phyloP scores from a whole-genome alignment of 495 filamentous ascomycete genomes.

The Immersiella caudata region DNA sequence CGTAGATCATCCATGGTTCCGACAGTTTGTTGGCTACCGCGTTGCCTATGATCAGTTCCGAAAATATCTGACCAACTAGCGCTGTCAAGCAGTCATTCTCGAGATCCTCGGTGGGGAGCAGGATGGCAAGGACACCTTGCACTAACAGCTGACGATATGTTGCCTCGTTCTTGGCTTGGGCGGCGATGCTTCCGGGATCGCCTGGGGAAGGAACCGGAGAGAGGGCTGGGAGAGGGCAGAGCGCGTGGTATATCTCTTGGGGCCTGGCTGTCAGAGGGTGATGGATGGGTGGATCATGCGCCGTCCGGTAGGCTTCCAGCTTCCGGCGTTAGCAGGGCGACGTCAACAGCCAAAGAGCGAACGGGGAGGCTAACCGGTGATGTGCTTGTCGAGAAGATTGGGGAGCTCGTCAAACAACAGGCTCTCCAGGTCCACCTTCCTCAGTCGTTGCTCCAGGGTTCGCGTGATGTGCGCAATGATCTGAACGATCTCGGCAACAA shows the following conservation, averaged over 20 bases:
- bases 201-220: constrained; percentile 69
- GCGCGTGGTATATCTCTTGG: constrained; percentile 76
- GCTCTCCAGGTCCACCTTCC: constrained; percentile 78
- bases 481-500: constrained; percentile 83
- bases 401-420: constrained; percentile 89
- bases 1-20: constrained; percentile 85
- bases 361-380: constrained; percentile 64
- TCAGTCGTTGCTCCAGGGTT: constrained; percentile 79
- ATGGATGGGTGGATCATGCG: constrained; percentile 55
- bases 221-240: constrained; percentile 78
- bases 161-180: constrained; percentile 75
- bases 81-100: constrained; percentile 81
- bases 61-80: constrained; percentile 81
- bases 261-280: constrained; percentile 60
- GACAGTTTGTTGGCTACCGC: constrained; percentile 74
- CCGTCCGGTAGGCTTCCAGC: constrained; percentile 57
- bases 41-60: constrained; percentile 81
- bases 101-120: constrained; percentile 90
- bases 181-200: constrained; percentile 52
- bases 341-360: constrained; percentile 17
- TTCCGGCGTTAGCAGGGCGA: constrained; percentile 20
- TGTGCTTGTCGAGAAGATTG: constrained; percentile 75
- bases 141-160: constrained; percentile 81
- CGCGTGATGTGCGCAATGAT: constrained; percentile 89
- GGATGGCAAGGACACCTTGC: constrained; percentile 72